phyloP scores from a whole-genome alignment of 2,329 filamentous ascomycete genomes.

The Cordyceps javanica region DNA sequence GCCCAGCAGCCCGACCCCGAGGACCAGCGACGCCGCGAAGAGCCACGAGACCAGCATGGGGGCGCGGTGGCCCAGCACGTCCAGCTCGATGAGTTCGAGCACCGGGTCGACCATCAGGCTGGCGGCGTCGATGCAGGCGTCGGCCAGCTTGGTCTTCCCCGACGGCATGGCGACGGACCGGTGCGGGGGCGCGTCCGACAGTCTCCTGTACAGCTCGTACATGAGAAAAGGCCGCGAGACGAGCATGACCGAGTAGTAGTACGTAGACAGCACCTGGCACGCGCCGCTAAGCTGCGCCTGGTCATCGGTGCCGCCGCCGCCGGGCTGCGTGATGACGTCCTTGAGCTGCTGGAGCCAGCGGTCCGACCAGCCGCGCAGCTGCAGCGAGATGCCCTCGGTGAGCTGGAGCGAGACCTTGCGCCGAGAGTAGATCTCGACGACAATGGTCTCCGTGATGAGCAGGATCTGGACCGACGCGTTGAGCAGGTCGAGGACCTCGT shows the following conservation, averaged over 20 bases:
- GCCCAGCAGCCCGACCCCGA: slow-evolving; percentile 45
- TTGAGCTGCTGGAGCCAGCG: slow-evolving; percentile 43
- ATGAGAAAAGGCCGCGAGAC: slow-evolving; percentile 50
- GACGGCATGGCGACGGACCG: slow-evolving; percentile 23
- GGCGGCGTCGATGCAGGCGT: slow-evolving; percentile 50
- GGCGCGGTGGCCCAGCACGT: slow-evolving; percentile 36
- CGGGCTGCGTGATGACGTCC: slow-evolving; percentile 25
- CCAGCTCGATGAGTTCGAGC: slow-evolving; percentile 36
- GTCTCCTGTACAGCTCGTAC: slow-evolving; percentile 44
- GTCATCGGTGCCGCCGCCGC: slow-evolving; percentile 15
- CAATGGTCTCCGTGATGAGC: slow-evolving; percentile 43
- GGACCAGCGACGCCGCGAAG: slow-evolving; percentile 46
- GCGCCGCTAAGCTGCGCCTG: slow-evolving; percentile 36
- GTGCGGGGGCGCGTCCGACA: slow-evolving; percentile 29
- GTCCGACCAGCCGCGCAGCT: slow-evolving; percentile 45
- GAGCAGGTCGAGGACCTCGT: slow-evolving; percentile 39
- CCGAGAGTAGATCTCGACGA: slow-evolving; percentile 46
- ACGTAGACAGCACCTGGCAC: slow-evolving; percentile 45
- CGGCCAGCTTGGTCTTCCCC: slow-evolving; percentile 44
- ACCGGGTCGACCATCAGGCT: slow-evolving; percentile 47
- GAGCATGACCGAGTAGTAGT: slow-evolving; percentile 53
- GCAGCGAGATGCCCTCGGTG: slow-evolving; percentile 47
- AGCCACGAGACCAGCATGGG: slow-evolving; percentile 49
- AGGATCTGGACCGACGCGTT: slow-evolving; percentile 49
- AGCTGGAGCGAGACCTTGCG: slow-evolving; percentile 46